A percentile compares a stretch with the other conserved stretches of the same genome.
phyloP scores from a whole-genome alignment of 352 stramenopile genomes.

The Phytopythium cucurbitacearum region DNA sequence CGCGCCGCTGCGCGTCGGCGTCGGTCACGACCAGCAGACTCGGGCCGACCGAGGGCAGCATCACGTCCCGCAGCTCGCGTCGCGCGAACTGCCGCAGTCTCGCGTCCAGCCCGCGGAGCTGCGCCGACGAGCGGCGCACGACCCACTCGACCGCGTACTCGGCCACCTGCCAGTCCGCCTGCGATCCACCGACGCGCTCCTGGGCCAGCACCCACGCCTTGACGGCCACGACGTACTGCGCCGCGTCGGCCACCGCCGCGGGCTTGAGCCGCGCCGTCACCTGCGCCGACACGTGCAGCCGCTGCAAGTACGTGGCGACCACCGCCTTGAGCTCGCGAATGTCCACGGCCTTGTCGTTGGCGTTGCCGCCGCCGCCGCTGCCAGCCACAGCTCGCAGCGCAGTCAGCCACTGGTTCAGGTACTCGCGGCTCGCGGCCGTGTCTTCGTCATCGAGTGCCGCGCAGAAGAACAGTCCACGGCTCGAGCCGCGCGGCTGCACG shows the following conservation, averaged over 20 bases:
- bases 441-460: slow-evolving; percentile 30
- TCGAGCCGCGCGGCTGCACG: slow-evolving; percentile 26
- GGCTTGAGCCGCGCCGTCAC: slow-evolving; percentile 20
- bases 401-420: slow-evolving; percentile 45
- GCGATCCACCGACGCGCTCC: slow-evolving; percentile 27
- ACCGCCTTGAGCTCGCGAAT: slow-evolving; percentile 32
- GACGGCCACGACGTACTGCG: slow-evolving; percentile 47
- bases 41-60: slow-evolving; percentile 24
- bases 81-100: slow-evolving; percentile 41
- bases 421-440: slow-evolving; percentile 30
- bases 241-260: slow-evolving; percentile 11
- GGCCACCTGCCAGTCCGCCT: slow-evolving; percentile 45
- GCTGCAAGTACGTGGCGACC: slow-evolving; percentile 40
- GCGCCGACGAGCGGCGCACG: slow-evolving; percentile 34
- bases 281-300: slow-evolving; percentile 42
- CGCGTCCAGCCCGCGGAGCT: slow-evolving; percentile 49
- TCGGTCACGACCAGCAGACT: slow-evolving; percentile 19
- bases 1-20: slow-evolving; percentile 33
- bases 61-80: slow-evolving; percentile 40
- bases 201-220: slow-evolving; percentile 62
- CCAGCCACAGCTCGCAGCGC: slow-evolving; percentile 20
- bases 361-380: slow-evolving; percentile 1
- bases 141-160: slow-evolving; percentile 62
- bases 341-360: slow-evolving; percentile 11
- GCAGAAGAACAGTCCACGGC: slow-evolving; percentile 53